Evolutionary conservation across 73 alveolate genomes (phyloP), one percentile per base, ranked within the genome.

Genomic region (Paramecium tetraurelia): DNA sequence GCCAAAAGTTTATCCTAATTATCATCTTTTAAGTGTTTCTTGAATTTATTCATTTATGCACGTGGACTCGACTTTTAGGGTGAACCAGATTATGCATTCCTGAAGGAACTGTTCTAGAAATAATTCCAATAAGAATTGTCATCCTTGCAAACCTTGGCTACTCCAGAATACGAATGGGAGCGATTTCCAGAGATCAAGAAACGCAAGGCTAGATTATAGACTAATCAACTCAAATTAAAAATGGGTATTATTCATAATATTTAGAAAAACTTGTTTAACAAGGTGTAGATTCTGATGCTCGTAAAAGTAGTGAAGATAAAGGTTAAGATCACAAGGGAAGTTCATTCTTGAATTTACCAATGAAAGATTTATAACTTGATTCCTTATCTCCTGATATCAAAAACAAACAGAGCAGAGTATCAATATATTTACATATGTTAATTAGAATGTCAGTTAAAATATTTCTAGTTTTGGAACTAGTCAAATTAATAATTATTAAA

Each of bases 31-130:
- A 53, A 75, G 87, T 75, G 87, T 41, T 75, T 75, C 46, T 38
- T 75, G 35, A 75, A 75, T 38, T 38, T 75, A 41, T 88, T 94
- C 59, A 77, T 77, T 59, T 87, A 94, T 85, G 92, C 89, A 7
- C 93, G 95, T 58, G 86, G 93, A 46, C 83, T 94, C 33, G 92
- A 92, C 27, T 94, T 94, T 68, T 88, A 92, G 14, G 93, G 93
- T 76, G 92, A 92, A 35, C 97, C 97, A 22, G 96, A 94, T 86
- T 94, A 94, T 92, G 83, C 85, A n/a, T 92, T 75, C 92, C 33
- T 92, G 86, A 85, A 92, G 58, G 95, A 85, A 31, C 71, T 93
- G 59, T 80, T 93, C 76, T 70, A 21, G 46, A 75, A 41, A 16
- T 35, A 75, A 41, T 41, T 75, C 10, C 38, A 75, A 38, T 24